Evolutionary conservation across 1,139 yeast genomes (phyloP).

Genomic region (Hyphopichia buzzinii): DNA sequence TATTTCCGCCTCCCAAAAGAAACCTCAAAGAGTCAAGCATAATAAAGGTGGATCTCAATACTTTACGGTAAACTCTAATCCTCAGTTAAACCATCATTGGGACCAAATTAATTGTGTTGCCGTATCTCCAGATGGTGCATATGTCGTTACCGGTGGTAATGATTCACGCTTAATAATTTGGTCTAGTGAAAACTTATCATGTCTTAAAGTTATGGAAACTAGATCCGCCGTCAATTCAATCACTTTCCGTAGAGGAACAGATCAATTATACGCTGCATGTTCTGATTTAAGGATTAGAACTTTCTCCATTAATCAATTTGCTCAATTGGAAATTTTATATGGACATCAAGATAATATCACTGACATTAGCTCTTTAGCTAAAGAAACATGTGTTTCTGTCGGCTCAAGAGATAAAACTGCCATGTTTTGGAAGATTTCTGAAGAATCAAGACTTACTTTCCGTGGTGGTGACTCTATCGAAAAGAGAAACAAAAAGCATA

Average conservation of each 20-base stretch:
- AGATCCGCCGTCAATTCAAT: conserved; percentile 72
- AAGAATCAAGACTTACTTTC: conserved; percentile 89
- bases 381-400: conserved; percentile 92
- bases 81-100: conserved; percentile 60
- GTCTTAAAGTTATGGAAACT: conserved; percentile 74
- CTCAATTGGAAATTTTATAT: conserved; percentile 85
- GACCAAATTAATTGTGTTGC: conserved; percentile 78
- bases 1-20: conserved; percentile 31
- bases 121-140: conserved; percentile 83
- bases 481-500: conserved; percentile 40
- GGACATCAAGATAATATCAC: conserved; percentile 93
- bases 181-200: conserved; percentile 76
- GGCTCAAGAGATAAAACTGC: conserved; percentile 95
- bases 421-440: conserved; percentile 94
- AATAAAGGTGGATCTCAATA: conserved; percentile 60
- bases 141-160: conserved; percentile 85
- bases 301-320: conserved; percentile 77
- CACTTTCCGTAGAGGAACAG: conserved; percentile 74
- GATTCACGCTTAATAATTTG: conserved; percentile 81
- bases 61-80: conserved; percentile 30
- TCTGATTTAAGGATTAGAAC: conserved; percentile 90
- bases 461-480: conserved; percentile 76
- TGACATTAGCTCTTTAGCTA: conserved; percentile 74
- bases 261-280: conserved; percentile 89
- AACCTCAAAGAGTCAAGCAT: conserved; percentile 63